Conservation (phyloP, 495 filamentous ascomycete species). For the Astrocystis sublimbata region DNA sequence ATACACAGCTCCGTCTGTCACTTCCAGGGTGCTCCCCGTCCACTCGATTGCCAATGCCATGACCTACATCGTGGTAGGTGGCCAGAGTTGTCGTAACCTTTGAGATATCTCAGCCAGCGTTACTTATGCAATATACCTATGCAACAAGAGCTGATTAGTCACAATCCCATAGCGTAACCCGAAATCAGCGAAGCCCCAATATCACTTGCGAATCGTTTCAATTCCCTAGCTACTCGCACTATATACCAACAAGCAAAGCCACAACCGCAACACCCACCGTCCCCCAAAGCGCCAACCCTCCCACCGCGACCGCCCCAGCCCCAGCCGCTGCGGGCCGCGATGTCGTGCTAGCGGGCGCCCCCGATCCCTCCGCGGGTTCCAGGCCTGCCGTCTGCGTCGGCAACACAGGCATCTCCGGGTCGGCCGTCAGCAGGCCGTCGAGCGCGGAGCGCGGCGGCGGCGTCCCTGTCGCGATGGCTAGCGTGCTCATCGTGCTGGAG, state of each 20-base stretch:
- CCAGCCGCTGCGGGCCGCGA: conserved; percentile 12
- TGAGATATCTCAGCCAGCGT: too few species aligned
- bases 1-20: too few species aligned
- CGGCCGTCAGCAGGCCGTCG: conserved; percentile 14
- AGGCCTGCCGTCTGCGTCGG: not conserved
- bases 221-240: not conserved
- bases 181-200: too few species aligned
- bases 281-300: conserved; percentile 14
- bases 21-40: too few species aligned
- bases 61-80: too few species aligned
- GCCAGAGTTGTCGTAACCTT: too few species aligned
- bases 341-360: not conserved
- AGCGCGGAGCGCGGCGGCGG: conserved; percentile 18
- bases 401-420: conserved; percentile 9
- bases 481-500: conserved; percentile 17
- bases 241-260: conserved; percentile 4
- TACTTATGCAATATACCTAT: too few species aligned
- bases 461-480: conserved; percentile 22
- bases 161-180: too few species aligned
- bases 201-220: too few species aligned
- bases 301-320: conserved; percentile 6
- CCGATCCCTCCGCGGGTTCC: not conserved
- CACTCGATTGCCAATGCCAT: too few species aligned
- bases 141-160: too few species aligned
- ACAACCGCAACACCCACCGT: conserved; percentile 7